Conservation (phyloP, 1,139 yeast species). For the Trichomonascaceae sp. region DNA sequence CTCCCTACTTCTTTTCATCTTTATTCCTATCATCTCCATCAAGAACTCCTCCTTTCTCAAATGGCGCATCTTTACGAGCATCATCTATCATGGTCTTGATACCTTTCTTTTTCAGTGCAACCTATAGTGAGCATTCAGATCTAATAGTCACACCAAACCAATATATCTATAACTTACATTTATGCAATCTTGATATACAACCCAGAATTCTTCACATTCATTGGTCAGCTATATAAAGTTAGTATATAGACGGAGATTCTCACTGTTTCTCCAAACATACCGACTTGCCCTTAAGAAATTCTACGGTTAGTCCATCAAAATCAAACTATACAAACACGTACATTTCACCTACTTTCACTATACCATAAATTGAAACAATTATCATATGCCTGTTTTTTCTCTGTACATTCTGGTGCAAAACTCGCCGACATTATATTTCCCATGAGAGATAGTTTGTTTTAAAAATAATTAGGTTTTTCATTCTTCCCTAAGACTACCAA, state of each 20-base stretch:
- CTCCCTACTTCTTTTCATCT: neutral
- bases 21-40: constrained; percentile 20
- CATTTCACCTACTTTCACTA: constrained; percentile 58
- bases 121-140: constrained; percentile 9
- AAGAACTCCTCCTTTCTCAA: constrained; percentile 54
- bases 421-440: constrained; percentile 69
- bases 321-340: neutral
- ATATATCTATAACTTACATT: constrained; percentile 39
- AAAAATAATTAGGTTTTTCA: neutral
- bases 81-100: constrained; percentile 83
- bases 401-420: constrained; percentile 95
- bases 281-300: constrained; percentile 62
- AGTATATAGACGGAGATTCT: neutral
- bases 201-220: constrained; percentile 90
- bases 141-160: neutral
- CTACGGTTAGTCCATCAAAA: constrained; percentile 20
- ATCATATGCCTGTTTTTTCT: constrained; percentile 76
- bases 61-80: constrained; percentile 89
- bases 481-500: neutral
- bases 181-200: constrained; percentile 77
- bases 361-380: constrained; percentile 94
- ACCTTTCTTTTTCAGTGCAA: constrained; percentile 65
- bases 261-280: constrained; percentile 20
- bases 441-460: constrained; percentile 24
- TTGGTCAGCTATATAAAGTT: constrained; percentile 34